Conservation (phyloP, 202 grass and related monocot species). For the Schoenoplectus triqueter region DNA sequence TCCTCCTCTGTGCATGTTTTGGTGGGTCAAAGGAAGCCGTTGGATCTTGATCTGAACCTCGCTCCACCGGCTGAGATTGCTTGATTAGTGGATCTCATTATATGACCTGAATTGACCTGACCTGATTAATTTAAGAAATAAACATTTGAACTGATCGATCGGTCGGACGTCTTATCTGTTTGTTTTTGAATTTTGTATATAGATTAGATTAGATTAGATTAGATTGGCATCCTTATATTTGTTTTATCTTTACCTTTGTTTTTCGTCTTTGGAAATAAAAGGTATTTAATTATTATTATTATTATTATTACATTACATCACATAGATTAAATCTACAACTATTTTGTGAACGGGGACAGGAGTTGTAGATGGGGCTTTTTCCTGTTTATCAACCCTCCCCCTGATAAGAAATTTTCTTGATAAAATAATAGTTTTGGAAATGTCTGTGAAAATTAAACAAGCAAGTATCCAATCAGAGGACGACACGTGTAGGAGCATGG, state of each 20-base stretch:
- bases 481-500: background rate
- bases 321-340: background rate
- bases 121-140: background rate
- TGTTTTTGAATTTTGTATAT: background rate
- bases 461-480: background rate
- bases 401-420: background rate
- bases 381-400: background rate
- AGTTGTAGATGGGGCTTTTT: background rate
- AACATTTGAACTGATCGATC: background rate
- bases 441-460: background rate
- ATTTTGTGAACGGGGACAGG: background rate
- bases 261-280: background rate
- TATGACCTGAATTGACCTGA: slow-evolving; percentile 37
- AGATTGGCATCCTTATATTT: slow-evolving; percentile 12
- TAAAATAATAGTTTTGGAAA: background rate
- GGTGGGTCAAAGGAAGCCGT: slow-evolving; percentile 30
- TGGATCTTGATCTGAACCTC: slow-evolving; percentile 48
- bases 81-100: slow-evolving; percentile 26
- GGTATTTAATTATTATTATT: background rate
- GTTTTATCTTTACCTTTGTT: slow-evolving; percentile 1
- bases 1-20: slow-evolving; percentile 1
- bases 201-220: background rate
- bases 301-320: background rate
- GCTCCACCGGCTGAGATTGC: slow-evolving; percentile 42
- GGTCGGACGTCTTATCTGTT: background rate